These are phyloP conservation scores for Cyclocybe aegerita DNA, from an alignment of 768 basidiomycete species.

Conservation along the genomic window DNA sequence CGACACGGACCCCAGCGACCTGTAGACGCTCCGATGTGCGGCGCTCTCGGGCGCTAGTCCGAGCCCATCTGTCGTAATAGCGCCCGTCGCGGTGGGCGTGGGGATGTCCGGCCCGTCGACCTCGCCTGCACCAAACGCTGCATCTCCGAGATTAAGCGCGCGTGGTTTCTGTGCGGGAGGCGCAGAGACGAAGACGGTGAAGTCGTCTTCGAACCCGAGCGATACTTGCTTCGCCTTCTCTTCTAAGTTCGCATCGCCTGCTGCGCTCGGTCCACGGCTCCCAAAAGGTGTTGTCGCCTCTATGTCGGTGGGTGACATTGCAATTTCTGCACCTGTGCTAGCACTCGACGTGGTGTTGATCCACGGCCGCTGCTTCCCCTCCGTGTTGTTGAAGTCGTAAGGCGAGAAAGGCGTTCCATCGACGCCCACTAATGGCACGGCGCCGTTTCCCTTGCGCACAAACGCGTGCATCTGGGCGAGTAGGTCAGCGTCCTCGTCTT, in stretches of 20 bases:
- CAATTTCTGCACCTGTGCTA: too few relatives aligned
- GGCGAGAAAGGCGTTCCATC: conserved; percentile 7
- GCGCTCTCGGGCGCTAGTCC: conserved; percentile 3
- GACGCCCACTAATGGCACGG: not conserved
- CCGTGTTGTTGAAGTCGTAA: conserved; percentile 3
- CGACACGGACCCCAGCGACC: conserved; percentile 56
- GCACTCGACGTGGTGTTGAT: not conserved
- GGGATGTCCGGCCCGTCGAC: not conserved
- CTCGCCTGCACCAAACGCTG: not conserved
- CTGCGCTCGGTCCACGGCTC: not conserved
- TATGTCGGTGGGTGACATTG: conserved; percentile 5
- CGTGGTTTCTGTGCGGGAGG: conserved; percentile 14
- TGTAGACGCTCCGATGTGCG: conserved; percentile 35
- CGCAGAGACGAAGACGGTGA: conserved; percentile 74
- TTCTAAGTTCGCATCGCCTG: not conserved
- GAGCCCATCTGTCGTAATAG: conserved; percentile 1
- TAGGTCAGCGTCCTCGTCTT: not conserved
- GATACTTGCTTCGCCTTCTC: conserved; percentile 15
- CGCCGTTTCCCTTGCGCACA: not conserved
- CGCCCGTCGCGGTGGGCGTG: not conserved
- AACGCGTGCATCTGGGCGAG: not conserved
- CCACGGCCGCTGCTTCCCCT: not conserved
- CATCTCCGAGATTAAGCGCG: conserved; percentile 12
- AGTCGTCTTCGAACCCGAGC: conserved; percentile 74
- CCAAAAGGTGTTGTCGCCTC: conserved; percentile 9